Percentiles rank a stretch among this genome's conserved stretches.
phyloP scores from a whole-genome alignment of 371 early-diverging fungal species.

The Mortierella sp. region DNA sequence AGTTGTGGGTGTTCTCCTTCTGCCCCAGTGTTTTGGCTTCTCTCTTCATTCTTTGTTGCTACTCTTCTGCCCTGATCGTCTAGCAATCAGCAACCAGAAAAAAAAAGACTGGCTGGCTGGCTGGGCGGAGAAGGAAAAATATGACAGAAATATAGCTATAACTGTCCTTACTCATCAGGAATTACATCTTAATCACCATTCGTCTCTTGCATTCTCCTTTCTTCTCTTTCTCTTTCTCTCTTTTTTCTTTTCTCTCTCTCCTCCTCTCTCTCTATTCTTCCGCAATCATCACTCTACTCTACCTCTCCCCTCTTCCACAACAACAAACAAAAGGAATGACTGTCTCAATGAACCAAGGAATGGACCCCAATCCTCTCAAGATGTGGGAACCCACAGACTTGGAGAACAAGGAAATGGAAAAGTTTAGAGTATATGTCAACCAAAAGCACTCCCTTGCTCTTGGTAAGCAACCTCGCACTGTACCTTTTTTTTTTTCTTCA shows the following conservation, averaged over 20 bases:
- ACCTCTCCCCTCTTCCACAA: constrained; percentile 5
- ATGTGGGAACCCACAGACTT: constrained; percentile 76
- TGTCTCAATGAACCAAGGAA: constrained; percentile 32
- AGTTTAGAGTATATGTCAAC: constrained; percentile 78
- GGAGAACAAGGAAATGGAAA: constrained; percentile 71
- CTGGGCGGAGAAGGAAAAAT: too few species aligned
- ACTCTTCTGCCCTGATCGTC: too few species aligned
- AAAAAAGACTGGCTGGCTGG: too few species aligned
- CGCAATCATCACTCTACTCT: too few species aligned
- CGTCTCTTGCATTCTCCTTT: not conserved
- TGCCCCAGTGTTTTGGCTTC: too few species aligned
- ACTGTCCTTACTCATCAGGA: too few species aligned
- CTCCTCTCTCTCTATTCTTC: not conserved
- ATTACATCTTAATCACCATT: too few species aligned
- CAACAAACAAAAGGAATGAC: constrained; percentile 14
- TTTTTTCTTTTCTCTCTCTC: not conserved
- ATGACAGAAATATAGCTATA: too few species aligned
- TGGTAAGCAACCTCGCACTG: constrained; percentile 49
- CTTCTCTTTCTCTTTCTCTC: not conserved
- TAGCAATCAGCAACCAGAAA: too few species aligned
- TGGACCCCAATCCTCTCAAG: constrained; percentile 58
- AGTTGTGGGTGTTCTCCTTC: too few species aligned
- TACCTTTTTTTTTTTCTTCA: not conserved
- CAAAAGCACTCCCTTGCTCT: constrained; percentile 64
- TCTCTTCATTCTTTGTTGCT: too few species aligned